Percentiles rank a stretch among this genome's conserved stretches.
Conservation (phyloP, 2,329 filamentous ascomycete species). For the Penicillium hesseltinei region DNA sequence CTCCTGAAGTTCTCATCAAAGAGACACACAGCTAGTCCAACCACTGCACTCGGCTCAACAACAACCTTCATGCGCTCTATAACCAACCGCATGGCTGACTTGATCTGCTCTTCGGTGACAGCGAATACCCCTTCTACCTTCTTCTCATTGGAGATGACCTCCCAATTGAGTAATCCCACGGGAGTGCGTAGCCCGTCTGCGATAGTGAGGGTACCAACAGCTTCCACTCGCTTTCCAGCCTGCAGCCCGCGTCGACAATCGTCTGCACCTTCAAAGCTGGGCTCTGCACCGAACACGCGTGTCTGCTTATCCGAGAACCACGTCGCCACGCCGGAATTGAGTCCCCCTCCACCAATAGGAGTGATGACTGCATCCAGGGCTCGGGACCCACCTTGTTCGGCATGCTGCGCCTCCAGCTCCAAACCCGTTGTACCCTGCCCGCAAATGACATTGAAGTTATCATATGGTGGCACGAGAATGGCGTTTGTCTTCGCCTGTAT, state of each 20-base stretch:
- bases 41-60: constrained; percentile 82
- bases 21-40: constrained; percentile 77
- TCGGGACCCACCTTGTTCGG: constrained; percentile 46
- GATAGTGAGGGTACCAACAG: constrained; percentile 74
- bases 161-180: constrained; percentile 73
- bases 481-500: constrained; percentile 72
- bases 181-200: constrained; percentile 87
- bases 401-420: constrained; percentile 75
- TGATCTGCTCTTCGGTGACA: constrained; percentile 81
- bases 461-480: constrained; percentile 81
- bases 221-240: constrained; percentile 61
- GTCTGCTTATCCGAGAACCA: constrained; percentile 68
- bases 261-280: constrained; percentile 76
- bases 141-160: constrained; percentile 67
- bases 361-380: constrained; percentile 70
- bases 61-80: constrained; percentile 87
- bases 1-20: constrained; percentile 80
- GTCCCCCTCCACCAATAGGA: constrained; percentile 83
- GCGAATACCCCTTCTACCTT: constrained; percentile 70
- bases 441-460: constrained; percentile 86
- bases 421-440: constrained; percentile 89
- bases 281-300: constrained; percentile 82
- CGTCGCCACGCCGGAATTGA: constrained; percentile 80
- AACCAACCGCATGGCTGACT: constrained; percentile 70
- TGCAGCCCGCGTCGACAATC: constrained; percentile 72